These are phyloP conservation scores for Neurospora africana DNA, from an alignment of 495 filamentous ascomycete species.

Conservation along the genomic window DNA sequence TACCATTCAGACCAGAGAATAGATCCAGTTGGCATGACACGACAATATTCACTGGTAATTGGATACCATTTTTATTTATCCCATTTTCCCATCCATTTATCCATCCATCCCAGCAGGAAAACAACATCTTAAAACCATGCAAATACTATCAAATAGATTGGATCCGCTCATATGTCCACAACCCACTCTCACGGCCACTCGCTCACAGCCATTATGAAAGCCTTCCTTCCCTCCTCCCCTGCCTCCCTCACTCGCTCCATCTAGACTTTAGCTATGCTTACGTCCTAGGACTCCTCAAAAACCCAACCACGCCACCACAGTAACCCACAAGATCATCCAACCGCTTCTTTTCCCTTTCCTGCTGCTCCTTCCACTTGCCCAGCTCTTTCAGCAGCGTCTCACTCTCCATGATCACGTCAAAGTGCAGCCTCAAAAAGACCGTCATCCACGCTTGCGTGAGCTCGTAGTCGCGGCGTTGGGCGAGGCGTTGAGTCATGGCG, in stretches of 20 bases:
- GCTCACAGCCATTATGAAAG: neutral
- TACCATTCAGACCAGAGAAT: neutral
- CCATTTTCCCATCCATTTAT: neutral
- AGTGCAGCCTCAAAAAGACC: slow-evolving; percentile 74
- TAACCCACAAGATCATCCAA: slow-evolving; percentile 71
- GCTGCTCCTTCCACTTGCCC: slow-evolving; percentile 52
- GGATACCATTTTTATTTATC: neutral
- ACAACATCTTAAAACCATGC: neutral
- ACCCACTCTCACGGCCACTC: neutral
- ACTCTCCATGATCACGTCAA: slow-evolving; percentile 35
- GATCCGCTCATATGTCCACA: neutral
- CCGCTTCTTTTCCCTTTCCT: slow-evolving; percentile 57
- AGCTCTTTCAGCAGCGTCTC: slow-evolving; percentile 38
- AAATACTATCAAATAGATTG: neutral
- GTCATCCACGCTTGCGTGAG: slow-evolving; percentile 94
- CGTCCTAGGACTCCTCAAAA: slow-evolving; percentile 57
- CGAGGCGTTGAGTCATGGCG: slow-evolving; percentile 60
- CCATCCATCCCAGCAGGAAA: neutral
- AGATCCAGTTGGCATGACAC: neutral
- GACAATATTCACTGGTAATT: neutral
- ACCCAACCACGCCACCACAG: slow-evolving; percentile 79
- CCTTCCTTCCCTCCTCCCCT: neutral
- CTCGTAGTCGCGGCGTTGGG: slow-evolving; percentile 69
- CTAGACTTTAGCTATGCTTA: slow-evolving; percentile 10
- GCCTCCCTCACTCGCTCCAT: neutral